Conservation (phyloP, 164 flowering plant genomes). For the Amborella trichopoda region DNA sequence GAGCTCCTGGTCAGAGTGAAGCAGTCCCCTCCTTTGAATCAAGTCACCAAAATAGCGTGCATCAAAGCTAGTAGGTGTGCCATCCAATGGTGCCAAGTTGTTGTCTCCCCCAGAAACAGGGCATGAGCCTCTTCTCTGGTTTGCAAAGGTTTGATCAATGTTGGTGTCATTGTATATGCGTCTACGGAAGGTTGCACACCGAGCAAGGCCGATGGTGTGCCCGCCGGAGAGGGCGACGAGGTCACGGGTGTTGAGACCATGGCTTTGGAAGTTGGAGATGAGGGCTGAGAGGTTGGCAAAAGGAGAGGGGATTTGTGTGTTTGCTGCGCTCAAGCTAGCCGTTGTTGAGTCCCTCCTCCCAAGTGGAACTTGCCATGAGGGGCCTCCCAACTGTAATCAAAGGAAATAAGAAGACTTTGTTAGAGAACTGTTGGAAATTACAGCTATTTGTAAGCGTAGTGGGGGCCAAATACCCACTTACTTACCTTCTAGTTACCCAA, state of each 20-base stretch:
- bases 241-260: slow-evolving; percentile 17
- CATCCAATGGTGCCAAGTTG: slow-evolving; percentile 13
- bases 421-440: too few relatives aligned
- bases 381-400: slow-evolving; percentile 25
- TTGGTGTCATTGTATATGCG: slow-evolving; percentile 21
- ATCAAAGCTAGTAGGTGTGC: slow-evolving; percentile 8
- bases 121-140: not conserved
- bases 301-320: slow-evolving; percentile 19
- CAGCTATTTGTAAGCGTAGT: too few relatives aligned
- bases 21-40: slow-evolving; percentile 15
- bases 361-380: slow-evolving; percentile 12
- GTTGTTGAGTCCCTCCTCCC: slow-evolving; percentile 25
- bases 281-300: slow-evolving; percentile 13
- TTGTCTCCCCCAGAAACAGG: slow-evolving; percentile 15
- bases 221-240: slow-evolving; percentile 19
- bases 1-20: slow-evolving; percentile 24
- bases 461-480: too few relatives aligned
- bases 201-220: slow-evolving; percentile 23
- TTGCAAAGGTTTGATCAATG: slow-evolving; percentile 12
- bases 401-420: too few relatives aligned
- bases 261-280: slow-evolving; percentile 12
- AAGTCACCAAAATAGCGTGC: slow-evolving; percentile 12
- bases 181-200: slow-evolving; percentile 12
- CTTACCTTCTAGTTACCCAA: too few relatives aligned
- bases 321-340: slow-evolving; percentile 17